Percentiles rank a stretch among this genome's conserved stretches.
Conservation (phyloP, 148 eudicot genomes). For the Rhododendron molle region DNA sequence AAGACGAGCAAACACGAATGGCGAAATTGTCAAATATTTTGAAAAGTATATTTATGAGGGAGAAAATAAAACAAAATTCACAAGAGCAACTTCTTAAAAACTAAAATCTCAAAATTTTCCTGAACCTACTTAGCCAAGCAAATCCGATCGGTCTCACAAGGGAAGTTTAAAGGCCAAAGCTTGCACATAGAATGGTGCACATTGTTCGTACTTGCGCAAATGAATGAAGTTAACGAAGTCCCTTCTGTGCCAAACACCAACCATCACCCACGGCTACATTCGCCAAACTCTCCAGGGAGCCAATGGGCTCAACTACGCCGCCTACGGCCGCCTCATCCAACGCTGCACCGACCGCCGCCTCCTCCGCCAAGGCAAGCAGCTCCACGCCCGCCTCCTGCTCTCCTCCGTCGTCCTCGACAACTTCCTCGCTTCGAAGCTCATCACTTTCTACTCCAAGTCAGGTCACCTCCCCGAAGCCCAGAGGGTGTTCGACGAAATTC, state of each 20-base stretch:
- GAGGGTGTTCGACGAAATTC: constrained; percentile 61
- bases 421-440: constrained; percentile 59
- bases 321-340: constrained; percentile 49
- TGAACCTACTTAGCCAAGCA: too few species aligned
- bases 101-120: too few species aligned
- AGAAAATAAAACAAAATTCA: too few species aligned
- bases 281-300: constrained; percentile 14
- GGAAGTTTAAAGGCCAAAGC: too few species aligned
- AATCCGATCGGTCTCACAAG: too few species aligned
- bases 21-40: too few species aligned
- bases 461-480: constrained; percentile 31
- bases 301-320: constrained; percentile 30
- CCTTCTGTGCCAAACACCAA: constrained; percentile 3
- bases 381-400: constrained; percentile 49
- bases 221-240: constrained; percentile 36
- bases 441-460: constrained; percentile 38
- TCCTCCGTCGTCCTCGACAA: constrained; percentile 33
- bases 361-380: constrained; percentile 41
- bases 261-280: background rate
- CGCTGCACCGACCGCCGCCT: constrained; percentile 48
- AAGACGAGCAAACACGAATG: too few species aligned
- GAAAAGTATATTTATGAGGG: too few species aligned
- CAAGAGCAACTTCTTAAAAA: too few species aligned
- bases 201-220: background rate
- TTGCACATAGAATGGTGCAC: too few species aligned